Base-by-base conservation (phyloP, 1,139 yeast species). In the Magnusiomyces fungicola region DNA sequence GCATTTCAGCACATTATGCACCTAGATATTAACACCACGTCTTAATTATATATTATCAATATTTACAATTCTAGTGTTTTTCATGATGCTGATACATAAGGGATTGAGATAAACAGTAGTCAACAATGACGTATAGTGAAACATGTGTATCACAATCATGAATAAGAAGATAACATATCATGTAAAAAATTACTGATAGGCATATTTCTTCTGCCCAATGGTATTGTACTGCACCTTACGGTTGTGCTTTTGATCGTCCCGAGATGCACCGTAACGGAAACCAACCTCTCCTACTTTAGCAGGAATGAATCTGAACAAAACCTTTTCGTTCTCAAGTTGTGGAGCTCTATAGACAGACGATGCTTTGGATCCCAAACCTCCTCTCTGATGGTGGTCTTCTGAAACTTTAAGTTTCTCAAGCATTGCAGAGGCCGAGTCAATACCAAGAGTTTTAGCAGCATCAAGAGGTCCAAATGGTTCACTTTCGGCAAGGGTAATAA, bases 401-500 rank as follows among this genome's bases (percentile, higher is more conserved):
- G 75, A 72, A 56, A 80, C 78, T 10, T 88, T 73, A 56, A 87
- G 74, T 60, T 76, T 76, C 57, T 80, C 79, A 59, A 88, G 74
- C 3, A 94, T 84, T 43, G 76, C 80, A 48, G 80, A 77, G 39
- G 97, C 97, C 21, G 96, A 95, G 64, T 87, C 92, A 56, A 90
- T 74, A 43, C 78, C 89, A 58, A 87, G 79, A 42, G 85, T 77
- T 53, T 80, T 72, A 47, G 98, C 96, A n/a, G 98, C 97, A 63
- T 92, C 97, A 7, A 89, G 77, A 6, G 97, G 96, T 3, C 97
- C 97, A 66, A 90, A 90, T n/a, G 96, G 96, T 69, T 89, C 95
- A 21, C 90, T 81, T 69, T 92, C 97, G 14, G 96, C 92, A 64
- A 92, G 83, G 22, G 95, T 84, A 64, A 88, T 70, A 71, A 89